Evolutionary conservation across 2,329 filamentous ascomycete genomes (phyloP).

Genomic region (Colletotrichum acutatum): DNA sequence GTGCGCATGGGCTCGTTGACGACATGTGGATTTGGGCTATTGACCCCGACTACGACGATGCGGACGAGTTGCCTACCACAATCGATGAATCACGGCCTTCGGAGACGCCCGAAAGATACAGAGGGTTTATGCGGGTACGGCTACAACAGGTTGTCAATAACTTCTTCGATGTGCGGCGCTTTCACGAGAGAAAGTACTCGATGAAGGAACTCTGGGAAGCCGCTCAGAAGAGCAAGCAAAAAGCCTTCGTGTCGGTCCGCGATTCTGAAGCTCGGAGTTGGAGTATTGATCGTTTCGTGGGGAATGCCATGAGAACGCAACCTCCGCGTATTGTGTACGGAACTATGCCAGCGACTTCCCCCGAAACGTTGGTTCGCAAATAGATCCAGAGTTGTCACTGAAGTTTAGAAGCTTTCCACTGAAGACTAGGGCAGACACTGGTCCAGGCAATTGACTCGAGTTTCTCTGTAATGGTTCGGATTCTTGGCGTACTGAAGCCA

Average conservation of each 20-base stretch:
- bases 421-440: too few relatives aligned
- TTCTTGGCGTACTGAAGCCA: too few relatives aligned
- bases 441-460: too few relatives aligned
- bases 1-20: not conserved
- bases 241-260: not conserved
- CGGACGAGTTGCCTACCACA: not conserved
- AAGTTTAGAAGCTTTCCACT: too few relatives aligned
- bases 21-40: slow-evolving; percentile 19
- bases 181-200: not conserved
- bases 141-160: slow-evolving; percentile 10
- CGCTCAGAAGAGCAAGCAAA: not conserved
- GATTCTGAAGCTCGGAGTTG: not conserved
- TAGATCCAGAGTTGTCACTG: too few relatives aligned
- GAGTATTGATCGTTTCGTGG: not conserved
- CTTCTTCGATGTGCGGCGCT: not conserved
- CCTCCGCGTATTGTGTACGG: not conserved
- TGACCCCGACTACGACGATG: not conserved
- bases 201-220: slow-evolving; percentile 1
- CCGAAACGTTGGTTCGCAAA: too few relatives aligned
- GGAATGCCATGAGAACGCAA: not conserved
- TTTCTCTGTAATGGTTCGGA: too few relatives aligned
- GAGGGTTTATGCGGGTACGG: slow-evolving; percentile 3
- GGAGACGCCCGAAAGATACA: not conserved
- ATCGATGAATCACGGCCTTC: too few relatives aligned
- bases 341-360: not conserved